phyloP scores from a whole-genome alignment of 2,329 filamentous ascomycete species.

The Penicillium janthinellum region DNA sequence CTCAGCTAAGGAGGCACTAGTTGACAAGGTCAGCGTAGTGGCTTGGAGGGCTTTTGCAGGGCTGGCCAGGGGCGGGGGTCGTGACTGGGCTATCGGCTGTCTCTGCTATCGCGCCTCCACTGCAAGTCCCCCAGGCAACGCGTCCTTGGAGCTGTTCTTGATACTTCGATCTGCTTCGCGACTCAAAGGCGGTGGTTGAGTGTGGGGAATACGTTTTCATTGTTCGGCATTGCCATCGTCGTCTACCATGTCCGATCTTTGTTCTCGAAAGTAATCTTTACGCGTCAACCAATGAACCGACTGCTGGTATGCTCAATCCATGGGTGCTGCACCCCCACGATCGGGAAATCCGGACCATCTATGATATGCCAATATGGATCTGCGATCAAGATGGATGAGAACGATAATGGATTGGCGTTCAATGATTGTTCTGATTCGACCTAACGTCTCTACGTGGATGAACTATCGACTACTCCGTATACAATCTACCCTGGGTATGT shows the following conservation, averaged over 20 bases:
- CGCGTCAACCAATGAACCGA: neutral
- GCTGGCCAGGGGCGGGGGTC: neutral
- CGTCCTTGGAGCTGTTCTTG: neutral
- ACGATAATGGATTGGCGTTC: neutral
- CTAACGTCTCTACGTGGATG: neutral
- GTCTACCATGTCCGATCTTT: neutral
- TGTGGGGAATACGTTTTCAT: neutral
- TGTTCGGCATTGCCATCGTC: neutral
- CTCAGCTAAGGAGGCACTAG: neutral
- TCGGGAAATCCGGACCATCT: neutral
- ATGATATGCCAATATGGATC: neutral
- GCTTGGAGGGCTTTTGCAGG: neutral
- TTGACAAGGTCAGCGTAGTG: neutral
- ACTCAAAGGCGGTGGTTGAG: neutral
- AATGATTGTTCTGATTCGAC: neutral
- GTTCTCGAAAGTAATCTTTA: neutral
- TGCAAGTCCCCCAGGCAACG: neutral
- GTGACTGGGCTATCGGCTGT: neutral
- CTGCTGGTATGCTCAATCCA: neutral
- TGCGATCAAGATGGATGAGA: neutral
- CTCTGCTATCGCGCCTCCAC: neutral
- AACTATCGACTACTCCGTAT: neutral
- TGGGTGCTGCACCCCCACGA: slow-evolving; percentile 3
- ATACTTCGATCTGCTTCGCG: neutral
- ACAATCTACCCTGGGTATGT: neutral